Base-by-base conservation (phyloP, 2,329 filamentous ascomycete species). In the Sporothrix humicola region DNA sequence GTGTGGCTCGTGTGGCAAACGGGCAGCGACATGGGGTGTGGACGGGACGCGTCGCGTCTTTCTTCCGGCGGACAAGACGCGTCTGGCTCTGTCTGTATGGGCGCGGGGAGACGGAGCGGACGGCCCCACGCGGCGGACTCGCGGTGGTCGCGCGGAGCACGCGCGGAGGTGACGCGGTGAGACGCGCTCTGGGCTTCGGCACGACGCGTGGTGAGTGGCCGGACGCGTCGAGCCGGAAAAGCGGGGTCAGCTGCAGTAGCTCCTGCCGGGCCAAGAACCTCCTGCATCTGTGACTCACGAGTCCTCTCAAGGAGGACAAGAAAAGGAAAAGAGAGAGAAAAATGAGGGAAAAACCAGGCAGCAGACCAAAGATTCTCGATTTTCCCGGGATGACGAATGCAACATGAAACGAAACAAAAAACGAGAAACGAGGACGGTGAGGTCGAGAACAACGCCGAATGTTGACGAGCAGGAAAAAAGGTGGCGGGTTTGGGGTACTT, bases 71-170 rank as follows among this genome's bases (percentile, higher is more conserved):
- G 13, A 71, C 54, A 15, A 58, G 58, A 63, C 69, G 71, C 59
- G 71, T 66, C 59, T 61, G 46, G 58, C 52, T 56, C 59, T 37
- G 71, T 66, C 59, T 50, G n/a, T 50, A 58, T 44, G 37, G 52
- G 10, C 26, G 7, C 66, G 31, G 56, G 12, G 37, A 65, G 59
- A 31, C 61, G 61, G 71, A 31, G n/a, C 42, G 48, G 31, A 15
- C 63, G 65, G 66, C 69, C 68, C 59, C 61, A 68, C 73, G 71
- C 71, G 73, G 73, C 50, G 56, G 65, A 15, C 46, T 23, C 56
- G 72, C 66, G 58, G 72, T n/a, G 52, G 63, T 20, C 31, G 61
- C 73, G 73, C 61, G 59, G 72, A 5, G 42, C 54, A 9, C 23
- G 58, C 58, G 58, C 46, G 46, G 48, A 17, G 12, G 63, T 42